A percentile compares a stretch with the other conserved stretches of the same genome.
Conservation (phyloP, 352 stramenopile genomes). For the Globisporangium uncinulatum region DNA sequence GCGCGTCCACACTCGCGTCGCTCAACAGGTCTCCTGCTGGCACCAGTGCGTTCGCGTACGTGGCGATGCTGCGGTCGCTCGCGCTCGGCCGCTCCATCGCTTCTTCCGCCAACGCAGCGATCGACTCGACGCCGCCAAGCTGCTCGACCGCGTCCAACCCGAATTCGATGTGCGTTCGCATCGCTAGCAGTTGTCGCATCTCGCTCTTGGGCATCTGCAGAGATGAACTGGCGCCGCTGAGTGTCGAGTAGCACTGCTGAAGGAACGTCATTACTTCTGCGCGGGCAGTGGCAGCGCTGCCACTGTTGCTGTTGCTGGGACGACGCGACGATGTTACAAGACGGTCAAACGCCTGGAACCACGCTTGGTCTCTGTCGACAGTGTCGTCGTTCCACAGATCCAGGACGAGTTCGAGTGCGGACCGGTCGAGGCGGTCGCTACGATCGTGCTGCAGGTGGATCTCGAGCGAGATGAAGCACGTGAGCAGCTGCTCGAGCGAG, state of each 20-base stretch:
- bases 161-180: constrained; percentile 9
- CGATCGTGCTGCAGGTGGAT: constrained; percentile 10
- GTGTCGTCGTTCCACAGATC: constrained; percentile 10
- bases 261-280: constrained; percentile 8
- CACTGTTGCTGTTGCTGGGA: not conserved
- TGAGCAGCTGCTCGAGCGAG: constrained; percentile 28
- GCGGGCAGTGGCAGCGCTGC: not conserved
- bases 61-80: constrained; percentile 16
- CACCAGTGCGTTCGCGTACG: constrained; percentile 30
- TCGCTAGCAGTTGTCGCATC: constrained; percentile 4
- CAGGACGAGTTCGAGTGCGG: constrained; percentile 11
- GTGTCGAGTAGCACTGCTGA: constrained; percentile 9
- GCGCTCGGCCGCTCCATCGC: constrained; percentile 3
- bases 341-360: constrained; percentile 6
- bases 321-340: constrained; percentile 2
- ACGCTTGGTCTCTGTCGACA: constrained; percentile 1
- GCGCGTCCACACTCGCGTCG: constrained; percentile 2
- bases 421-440: not conserved
- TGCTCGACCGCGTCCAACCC: constrained; percentile 6
- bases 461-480: constrained; percentile 34
- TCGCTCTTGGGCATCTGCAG: not conserved
- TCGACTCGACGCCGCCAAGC: constrained; percentile 1
- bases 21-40: not conserved
- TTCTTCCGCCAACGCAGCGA: constrained; percentile 12
- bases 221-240: not conserved